Evolutionary conservation across 2,329 filamentous ascomycete genomes (phyloP).

Genomic region (Aspergillus hortae): DNA sequence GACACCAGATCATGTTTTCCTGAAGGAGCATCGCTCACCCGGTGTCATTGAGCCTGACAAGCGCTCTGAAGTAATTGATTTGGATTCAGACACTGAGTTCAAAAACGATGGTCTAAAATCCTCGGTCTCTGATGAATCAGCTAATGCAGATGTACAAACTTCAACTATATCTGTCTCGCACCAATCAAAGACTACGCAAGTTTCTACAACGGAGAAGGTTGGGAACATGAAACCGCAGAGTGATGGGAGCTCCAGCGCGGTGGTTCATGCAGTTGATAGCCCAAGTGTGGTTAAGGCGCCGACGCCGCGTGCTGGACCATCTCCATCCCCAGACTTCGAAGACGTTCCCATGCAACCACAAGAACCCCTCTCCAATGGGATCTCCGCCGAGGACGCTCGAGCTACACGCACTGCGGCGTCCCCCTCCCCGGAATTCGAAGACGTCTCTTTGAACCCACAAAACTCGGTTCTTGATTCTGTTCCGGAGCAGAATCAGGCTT

Average conservation of each 20-base stretch:
- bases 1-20: slow-evolving; percentile 22
- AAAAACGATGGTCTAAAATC: neutral
- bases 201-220: no score
- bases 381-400: neutral
- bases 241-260: slow-evolving; percentile 1
- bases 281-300: neutral
- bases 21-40: slow-evolving; percentile 29
- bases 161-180: neutral
- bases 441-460: slow-evolving; percentile 18
- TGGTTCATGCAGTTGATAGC: slow-evolving; percentile 14
- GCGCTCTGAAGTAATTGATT: slow-evolving; percentile 26
- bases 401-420: slow-evolving; percentile 30
- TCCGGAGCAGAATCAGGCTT: slow-evolving; percentile 19
- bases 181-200: neutral
- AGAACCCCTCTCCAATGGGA: slow-evolving; percentile 7
- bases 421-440: slow-evolving; percentile 23
- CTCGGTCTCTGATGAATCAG: neutral
- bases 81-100: slow-evolving; percentile 20
- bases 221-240: neutral
- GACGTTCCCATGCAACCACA: slow-evolving; percentile 16
- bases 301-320: slow-evolving; percentile 25
- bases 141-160: neutral
- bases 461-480: slow-evolving; percentile 11
- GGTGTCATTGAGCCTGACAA: slow-evolving; percentile 41
- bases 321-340: slow-evolving; percentile 41